These are phyloP conservation scores for Podospora pseudopauciseta DNA, from an alignment of 495 filamentous ascomycete genomes.

Conservation along the genomic window DNA sequence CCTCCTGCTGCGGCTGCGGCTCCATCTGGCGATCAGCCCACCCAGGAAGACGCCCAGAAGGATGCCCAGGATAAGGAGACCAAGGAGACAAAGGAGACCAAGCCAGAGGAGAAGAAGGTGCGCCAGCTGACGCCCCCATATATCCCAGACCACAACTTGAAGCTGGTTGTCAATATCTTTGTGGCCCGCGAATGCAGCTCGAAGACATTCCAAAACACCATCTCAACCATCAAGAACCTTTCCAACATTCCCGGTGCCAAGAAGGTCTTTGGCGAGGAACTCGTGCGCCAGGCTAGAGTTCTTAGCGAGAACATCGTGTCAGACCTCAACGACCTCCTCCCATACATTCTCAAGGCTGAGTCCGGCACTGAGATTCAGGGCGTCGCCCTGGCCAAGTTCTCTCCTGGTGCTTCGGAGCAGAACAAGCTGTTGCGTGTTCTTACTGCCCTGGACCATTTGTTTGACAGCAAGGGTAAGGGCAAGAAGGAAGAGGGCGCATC, in stretches of 20 bases:
- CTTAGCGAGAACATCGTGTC: constrained; percentile 78
- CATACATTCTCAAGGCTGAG: constrained; percentile 79
- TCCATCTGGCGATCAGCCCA: constrained; percentile 24
- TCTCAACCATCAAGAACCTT: constrained; percentile 96
- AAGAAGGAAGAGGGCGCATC: constrained; percentile 56
- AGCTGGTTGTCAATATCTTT: constrained; percentile 90
- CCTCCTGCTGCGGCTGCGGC: constrained; percentile 22
- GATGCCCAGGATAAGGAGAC: constrained; percentile 40
- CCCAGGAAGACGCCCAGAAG: constrained; percentile 30
- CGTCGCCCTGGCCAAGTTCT: constrained; percentile 90
- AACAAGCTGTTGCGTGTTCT: constrained; percentile 91
- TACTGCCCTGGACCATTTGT: constrained; percentile 92
- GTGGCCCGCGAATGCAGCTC: constrained; percentile 92
- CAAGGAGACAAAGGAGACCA: constrained; percentile 52
- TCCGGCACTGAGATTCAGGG: constrained; percentile 93
- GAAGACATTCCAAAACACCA: constrained; percentile 93
- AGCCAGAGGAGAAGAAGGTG: constrained; percentile 64
- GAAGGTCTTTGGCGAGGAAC: constrained; percentile 83
- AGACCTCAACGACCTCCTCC: constrained; percentile 81
- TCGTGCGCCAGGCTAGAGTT: constrained; percentile 77
- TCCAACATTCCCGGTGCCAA: constrained; percentile 89
- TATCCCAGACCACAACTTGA: constrained; percentile 85
- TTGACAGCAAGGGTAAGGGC: constrained; percentile 63
- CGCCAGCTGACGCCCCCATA: constrained; percentile 74
- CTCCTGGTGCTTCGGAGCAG: constrained; percentile 90